Evolutionary conservation across 768 basidiomycete species (phyloP), one percentile per base, ranked within the genome.

Genomic region (Termitomyces sp.): DNA sequence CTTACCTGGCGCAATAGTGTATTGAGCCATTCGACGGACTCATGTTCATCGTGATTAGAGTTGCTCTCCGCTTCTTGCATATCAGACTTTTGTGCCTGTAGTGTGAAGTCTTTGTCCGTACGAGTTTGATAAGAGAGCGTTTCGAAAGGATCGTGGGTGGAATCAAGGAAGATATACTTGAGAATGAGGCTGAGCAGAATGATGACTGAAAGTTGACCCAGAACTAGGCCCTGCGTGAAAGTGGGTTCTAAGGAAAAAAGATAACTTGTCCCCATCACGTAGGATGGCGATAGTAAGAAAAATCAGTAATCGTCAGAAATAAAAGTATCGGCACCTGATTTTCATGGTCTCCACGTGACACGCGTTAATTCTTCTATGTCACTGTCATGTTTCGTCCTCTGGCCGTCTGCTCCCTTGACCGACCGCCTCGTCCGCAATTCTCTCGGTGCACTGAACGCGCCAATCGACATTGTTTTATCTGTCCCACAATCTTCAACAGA

Each of bases 121-220:
- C 78, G 77, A 3, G 85, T 82, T 64, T 84, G 86, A 70, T 85
- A 88, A 35, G 80, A 75, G 1, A 81, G 76, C 0, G 78, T 76
- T 60, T 82, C 81, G 64, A 80, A 78, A 0, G 80, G 79, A 61
- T 80, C 73, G 58, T 81, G 75, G 28, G 84, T 78, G 6, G 90
- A 84, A 64, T 97, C 92, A 61, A 99, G 87, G 68, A 99, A 97
- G 57, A 98, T 86, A 74, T 97, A 98, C 68, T 92, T 91, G 73
- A 99, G 84, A 68, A 99, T 83, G 61, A 94, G 74, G 48, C 78
- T 79, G 30, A 92, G 80, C 48, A 95, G 79, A 52, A 88, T 66
- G 45, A 93, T 76, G 64, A 99, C 87, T 26, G 94, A 95, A 22
- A 92, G 78, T 71, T 98, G 96, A 57, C 96, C 96, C 45, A 98